These are phyloP conservation scores for Tetradesmus obliquus DNA, from an alignment of 139 green algal genomes.

Conservation along the genomic window DNA sequence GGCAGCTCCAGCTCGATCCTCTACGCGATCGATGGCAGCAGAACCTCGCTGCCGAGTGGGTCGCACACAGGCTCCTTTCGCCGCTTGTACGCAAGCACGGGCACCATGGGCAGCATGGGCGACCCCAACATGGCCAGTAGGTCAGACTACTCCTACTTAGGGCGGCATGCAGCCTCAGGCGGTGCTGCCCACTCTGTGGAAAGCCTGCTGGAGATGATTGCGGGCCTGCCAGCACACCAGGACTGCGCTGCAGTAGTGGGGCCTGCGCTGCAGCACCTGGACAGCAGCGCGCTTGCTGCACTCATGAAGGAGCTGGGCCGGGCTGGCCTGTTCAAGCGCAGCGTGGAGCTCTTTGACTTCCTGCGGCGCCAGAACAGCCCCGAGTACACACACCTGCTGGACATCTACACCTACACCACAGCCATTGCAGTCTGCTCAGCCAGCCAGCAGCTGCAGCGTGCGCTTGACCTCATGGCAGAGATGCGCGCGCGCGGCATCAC, in stretches of 20 bases:
- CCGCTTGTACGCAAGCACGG: constrained; percentile 28
- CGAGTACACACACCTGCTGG: constrained; percentile 77
- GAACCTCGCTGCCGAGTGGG: constrained; percentile 14
- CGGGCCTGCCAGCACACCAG: constrained; percentile 7
- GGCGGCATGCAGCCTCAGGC: neutral
- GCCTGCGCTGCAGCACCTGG: constrained; percentile 73
- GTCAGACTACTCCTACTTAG: constrained; percentile 29
- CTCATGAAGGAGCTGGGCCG: constrained; percentile 91
- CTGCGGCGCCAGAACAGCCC: constrained; percentile 71
- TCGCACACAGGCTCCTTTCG: constrained; percentile 34
- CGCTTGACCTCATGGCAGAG: constrained; percentile 81
- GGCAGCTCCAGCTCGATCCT: constrained; percentile 16
- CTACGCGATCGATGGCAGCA: constrained; percentile 31
- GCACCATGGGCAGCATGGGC: constrained; percentile 23
- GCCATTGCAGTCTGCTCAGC: constrained; percentile 80
- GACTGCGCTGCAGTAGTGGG: constrained; percentile 11
- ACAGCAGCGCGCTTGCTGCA: constrained; percentile 78
- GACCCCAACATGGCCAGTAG: constrained; percentile 40
- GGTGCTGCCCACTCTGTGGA: constrained; percentile 35
- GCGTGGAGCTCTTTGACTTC: constrained; percentile 90
- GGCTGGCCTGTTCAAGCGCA: constrained; percentile 58
- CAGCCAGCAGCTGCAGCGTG: constrained; percentile 75
- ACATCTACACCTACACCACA: constrained; percentile 94
- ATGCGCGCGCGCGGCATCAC: constrained; percentile 73
- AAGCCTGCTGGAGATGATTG: constrained; percentile 39